A percentile compares a stretch with the other conserved stretches of the same genome.
phyloP scores from a whole-genome alignment of 169 alveolate species.

The Eimeria zaria region DNA sequence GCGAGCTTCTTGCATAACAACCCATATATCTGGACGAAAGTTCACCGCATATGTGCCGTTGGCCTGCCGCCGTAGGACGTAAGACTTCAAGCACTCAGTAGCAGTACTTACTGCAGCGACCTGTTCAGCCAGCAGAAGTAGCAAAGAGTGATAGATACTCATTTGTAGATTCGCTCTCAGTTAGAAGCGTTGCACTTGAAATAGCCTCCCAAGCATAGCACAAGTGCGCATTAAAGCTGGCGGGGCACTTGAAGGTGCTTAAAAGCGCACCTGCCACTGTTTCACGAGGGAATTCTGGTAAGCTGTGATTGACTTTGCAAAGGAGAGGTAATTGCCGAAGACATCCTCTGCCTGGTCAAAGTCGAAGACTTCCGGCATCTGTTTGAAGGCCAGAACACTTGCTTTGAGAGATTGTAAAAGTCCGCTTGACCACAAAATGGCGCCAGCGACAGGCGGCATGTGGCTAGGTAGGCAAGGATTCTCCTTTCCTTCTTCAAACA shows the following conservation, averaged over 20 bases:
- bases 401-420: slow-evolving; percentile 94
- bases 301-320: slow-evolving; percentile 69
- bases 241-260: not conserved
- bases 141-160: not conserved
- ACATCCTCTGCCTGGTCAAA: slow-evolving; percentile 89
- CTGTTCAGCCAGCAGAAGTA: slow-evolving; percentile 20
- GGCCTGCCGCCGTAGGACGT: slow-evolving; percentile 70
- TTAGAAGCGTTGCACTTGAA: not conserved
- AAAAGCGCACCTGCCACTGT: slow-evolving; percentile 73
- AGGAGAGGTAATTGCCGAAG: slow-evolving; percentile 79
- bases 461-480: slow-evolving; percentile 92
- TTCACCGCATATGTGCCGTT: slow-evolving; percentile 92
- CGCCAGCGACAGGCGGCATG: slow-evolving; percentile 93
- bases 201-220: not conserved
- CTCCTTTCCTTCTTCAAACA: slow-evolving; percentile 86
- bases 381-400: slow-evolving; percentile 94
- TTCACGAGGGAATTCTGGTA: slow-evolving; percentile 75
- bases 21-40: slow-evolving; percentile 93
- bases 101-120: slow-evolving; percentile 58
- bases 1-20: slow-evolving; percentile 96
- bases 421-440: slow-evolving; percentile 95
- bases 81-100: slow-evolving; percentile 58
- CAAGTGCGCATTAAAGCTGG: not conserved
- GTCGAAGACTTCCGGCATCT: slow-evolving; percentile 91
- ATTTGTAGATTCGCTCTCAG: not conserved